These are phyloP conservation scores for Glutinoglossum americanum DNA, from an alignment of 495 filamentous ascomycete genomes.

Conservation along the genomic window DNA sequence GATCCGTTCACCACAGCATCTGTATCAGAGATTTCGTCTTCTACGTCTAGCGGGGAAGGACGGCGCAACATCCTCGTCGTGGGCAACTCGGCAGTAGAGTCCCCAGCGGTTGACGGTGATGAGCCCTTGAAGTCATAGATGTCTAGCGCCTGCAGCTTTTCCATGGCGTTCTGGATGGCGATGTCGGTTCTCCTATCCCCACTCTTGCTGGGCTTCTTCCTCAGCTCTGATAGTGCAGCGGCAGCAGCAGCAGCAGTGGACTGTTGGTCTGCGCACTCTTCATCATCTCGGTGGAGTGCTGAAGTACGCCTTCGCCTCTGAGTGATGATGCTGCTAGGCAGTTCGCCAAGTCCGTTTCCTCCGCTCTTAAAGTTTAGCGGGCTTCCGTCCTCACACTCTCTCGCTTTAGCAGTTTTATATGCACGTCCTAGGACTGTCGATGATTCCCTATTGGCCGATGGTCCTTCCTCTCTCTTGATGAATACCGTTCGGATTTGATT, in stretches of 20 bases:
- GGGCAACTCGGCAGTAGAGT: not conserved
- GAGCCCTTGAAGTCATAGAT: slow-evolving; percentile 18
- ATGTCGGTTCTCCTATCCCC: not conserved
- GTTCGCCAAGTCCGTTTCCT: slow-evolving; percentile 5
- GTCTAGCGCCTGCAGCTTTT: slow-evolving; percentile 8
- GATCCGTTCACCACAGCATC: not conserved
- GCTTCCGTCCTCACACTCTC: not conserved
- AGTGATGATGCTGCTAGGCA: slow-evolving; percentile 10
- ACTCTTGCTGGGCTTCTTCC: not conserved
- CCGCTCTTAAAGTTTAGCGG: not conserved
- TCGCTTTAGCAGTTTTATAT: not conserved
- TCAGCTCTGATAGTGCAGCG: not conserved
- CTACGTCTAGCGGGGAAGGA: not conserved
- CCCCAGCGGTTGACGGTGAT: slow-evolving; percentile 8
- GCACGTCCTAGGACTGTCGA: not conserved
- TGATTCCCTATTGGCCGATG: not conserved
- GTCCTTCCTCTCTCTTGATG: slow-evolving; percentile 9
- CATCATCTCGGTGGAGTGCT: slow-evolving; percentile 1
- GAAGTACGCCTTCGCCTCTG: slow-evolving; percentile 10
- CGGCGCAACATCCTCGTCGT: not conserved
- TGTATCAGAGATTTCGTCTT: not conserved
- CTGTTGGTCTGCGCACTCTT: not conserved
- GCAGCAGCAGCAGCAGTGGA: not conserved
- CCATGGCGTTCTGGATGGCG: not conserved
- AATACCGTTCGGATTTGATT: slow-evolving; percentile 7